Conservation (phyloP, 78 protist species). For the Dictyostelium firmibasis region DNA sequence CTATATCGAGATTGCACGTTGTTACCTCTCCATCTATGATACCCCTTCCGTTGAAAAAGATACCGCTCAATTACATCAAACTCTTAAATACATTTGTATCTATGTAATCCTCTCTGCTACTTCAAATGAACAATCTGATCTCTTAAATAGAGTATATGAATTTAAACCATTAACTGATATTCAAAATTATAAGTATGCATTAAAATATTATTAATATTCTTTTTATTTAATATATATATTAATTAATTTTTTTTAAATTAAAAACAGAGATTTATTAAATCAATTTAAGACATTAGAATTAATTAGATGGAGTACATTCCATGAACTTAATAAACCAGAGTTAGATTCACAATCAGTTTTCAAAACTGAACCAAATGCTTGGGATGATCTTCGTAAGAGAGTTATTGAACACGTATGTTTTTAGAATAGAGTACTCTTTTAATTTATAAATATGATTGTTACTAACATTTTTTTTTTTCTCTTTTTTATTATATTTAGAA, state of each 20-base stretch:
- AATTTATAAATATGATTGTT: not conserved
- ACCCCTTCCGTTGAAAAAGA: slow-evolving; percentile 82
- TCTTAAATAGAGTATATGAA: slow-evolving; percentile 54
- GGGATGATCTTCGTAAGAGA: slow-evolving; percentile 74
- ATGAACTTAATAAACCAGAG: slow-evolving; percentile 17
- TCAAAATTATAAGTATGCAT: slow-evolving; percentile 55
- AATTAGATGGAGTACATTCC: slow-evolving; percentile 73
- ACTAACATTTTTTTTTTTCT: too few species aligned
- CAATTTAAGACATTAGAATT: slow-evolving; percentile 64
- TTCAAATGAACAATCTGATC: slow-evolving; percentile 82
- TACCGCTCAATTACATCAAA: not conserved
- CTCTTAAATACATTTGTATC: slow-evolving; percentile 65
- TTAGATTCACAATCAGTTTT: slow-evolving; percentile 21
- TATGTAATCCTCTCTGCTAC: slow-evolving; percentile 79
- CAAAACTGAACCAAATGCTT: slow-evolving; percentile 13
- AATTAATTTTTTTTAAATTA: not conserved
- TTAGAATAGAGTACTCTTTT: not conserved
- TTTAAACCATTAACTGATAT: slow-evolving; percentile 72
- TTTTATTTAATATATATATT: too few species aligned
- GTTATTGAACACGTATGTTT: slow-evolving; percentile 84
- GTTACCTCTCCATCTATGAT: slow-evolving; percentile 84
- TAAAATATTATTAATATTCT: not conserved
- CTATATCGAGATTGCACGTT: slow-evolving; percentile 82
- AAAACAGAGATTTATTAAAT: slow-evolving; percentile 16
- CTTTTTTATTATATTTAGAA: slow-evolving; percentile 31